A percentile compares a stretch with the other conserved stretches of the same genome.
Conservation (phyloP, 352 stramenopile species). For the Globisporangium nagaii region DNA sequence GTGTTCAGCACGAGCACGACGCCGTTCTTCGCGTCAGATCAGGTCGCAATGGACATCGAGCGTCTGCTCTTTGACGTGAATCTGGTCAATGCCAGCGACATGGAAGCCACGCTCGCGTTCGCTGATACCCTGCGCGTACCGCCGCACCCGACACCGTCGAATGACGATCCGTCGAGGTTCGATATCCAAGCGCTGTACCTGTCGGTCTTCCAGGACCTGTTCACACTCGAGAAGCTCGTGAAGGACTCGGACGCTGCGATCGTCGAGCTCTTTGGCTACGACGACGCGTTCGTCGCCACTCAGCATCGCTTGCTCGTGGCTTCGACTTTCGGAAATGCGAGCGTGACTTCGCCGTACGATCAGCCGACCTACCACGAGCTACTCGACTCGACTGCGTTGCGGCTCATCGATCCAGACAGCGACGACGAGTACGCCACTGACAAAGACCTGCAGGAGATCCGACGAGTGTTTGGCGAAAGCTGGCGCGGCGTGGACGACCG, state of each 20-base stretch:
- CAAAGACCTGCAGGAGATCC: conserved; percentile 32
- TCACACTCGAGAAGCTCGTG: conserved; percentile 25
- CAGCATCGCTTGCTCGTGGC: conserved; percentile 21
- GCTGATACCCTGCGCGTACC: conserved; percentile 56
- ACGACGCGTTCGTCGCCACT: conserved; percentile 27
- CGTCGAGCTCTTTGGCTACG: conserved; percentile 45
- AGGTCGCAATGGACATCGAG: conserved; percentile 17
- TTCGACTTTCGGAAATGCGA: conserved; percentile 35
- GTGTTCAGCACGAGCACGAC: conserved; percentile 29
- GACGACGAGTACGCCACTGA: conserved; percentile 25
- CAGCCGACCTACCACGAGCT: conserved; percentile 29
- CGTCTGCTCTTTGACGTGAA: conserved; percentile 42
- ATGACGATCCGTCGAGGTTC: conserved; percentile 31
- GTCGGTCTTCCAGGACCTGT: conserved; percentile 31
- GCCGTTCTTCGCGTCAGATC: conserved; percentile 17
- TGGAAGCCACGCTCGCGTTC: conserved; percentile 40
- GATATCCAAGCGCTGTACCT: conserved; percentile 39
- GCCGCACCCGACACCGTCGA: conserved; percentile 40
- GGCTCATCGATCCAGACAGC: conserved; percentile 41
- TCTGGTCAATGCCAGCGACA: conserved; percentile 26
- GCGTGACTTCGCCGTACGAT: conserved; percentile 49
- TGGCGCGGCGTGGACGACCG: conserved; percentile 39
- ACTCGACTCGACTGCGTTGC: conserved; percentile 34
- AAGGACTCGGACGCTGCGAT: conserved; percentile 17
- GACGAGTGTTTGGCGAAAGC: conserved; percentile 43